Percentiles rank a stretch among this genome's conserved stretches.
phyloP scores from a whole-genome alignment of 164 flowering plant species.

The Chimonanthus praecox region DNA sequence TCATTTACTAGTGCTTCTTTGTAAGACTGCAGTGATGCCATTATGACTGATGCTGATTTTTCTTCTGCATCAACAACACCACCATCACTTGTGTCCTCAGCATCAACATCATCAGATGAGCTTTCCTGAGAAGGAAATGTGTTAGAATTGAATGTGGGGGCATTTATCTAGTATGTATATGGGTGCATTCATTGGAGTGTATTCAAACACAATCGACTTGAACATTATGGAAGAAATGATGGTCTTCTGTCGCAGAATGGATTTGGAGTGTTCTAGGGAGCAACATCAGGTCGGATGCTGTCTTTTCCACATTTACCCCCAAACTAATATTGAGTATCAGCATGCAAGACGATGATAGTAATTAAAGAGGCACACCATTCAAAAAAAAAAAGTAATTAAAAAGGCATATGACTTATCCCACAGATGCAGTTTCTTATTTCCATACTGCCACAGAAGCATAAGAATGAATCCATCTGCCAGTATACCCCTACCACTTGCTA shows the following conservation, averaged over 20 bases:
- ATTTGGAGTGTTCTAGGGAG: not conserved
- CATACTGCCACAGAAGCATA: no score
- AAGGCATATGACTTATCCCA: no score
- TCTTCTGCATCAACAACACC: constrained; percentile 41
- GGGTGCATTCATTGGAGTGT: not conserved
- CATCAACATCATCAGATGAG: constrained; percentile 41
- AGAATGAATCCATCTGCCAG: no score
- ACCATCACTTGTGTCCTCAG: constrained; percentile 34
- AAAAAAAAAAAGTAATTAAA: no score
- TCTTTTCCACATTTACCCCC: not conserved
- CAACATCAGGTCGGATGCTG: not conserved
- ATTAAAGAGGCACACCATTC: no score
- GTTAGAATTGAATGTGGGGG: constrained; percentile 9
- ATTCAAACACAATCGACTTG: not conserved
- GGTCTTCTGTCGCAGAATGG: not conserved
- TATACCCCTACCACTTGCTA: no score
- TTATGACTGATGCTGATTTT: constrained; percentile 33
- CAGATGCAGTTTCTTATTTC: no score
- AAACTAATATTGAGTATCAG: not conserved
- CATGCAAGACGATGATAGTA: not conserved
- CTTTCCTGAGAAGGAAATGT: constrained; percentile 41
- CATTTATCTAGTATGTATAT: not conserved
- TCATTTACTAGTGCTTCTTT: constrained; percentile 67
- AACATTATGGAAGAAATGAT: not conserved
- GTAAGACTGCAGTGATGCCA: constrained; percentile 47